phyloP scores from a whole-genome alignment of 2,329 filamentous ascomycete genomes.

The Leptographium wingfieldii region DNA sequence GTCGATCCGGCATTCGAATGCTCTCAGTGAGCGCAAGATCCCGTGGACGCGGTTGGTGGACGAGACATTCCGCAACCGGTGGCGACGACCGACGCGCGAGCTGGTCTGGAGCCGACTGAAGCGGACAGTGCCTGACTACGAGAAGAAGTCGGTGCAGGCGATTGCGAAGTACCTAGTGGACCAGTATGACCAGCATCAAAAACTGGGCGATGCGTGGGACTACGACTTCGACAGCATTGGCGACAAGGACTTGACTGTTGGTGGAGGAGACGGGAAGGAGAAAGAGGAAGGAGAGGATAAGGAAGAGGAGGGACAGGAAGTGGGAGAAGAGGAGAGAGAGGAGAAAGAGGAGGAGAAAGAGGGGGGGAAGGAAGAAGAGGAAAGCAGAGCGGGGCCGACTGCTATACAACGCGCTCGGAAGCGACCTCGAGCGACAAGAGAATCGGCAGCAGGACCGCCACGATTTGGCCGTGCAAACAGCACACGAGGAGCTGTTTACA shows the following conservation, averaged over 20 bases:
- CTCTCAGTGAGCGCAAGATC: conserved; percentile 31
- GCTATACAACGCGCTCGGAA: background rate
- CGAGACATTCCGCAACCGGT: conserved; percentile 5
- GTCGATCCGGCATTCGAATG: conserved; percentile 29
- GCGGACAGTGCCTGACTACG: conserved; percentile 9
- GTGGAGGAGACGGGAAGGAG: background rate
- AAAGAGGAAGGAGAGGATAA: background rate
- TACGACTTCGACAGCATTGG: background rate
- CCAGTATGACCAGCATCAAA: conserved; percentile 5
- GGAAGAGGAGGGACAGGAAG: background rate
- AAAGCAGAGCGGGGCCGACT: background rate
- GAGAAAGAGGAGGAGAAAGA: background rate
- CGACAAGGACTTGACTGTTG: background rate
- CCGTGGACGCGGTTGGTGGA: conserved; percentile 31
- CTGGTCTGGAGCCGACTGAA: conserved; percentile 14
- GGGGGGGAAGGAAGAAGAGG: background rate
- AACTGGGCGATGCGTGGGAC: conserved; percentile 7
- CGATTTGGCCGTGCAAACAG: background rate
- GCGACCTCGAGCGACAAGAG: background rate
- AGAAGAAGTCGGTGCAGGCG: conserved; percentile 7
- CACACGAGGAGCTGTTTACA: background rate
- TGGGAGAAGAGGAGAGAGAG: background rate
- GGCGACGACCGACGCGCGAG: conserved; percentile 10
- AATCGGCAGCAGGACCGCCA: background rate
- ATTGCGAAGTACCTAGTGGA: conserved; percentile 9